Evolutionary conservation across 306 rosid genomes (phyloP), one percentile per base, ranked within the genome.

Genomic region (Cotoneaster glaucophyllus): DNA sequence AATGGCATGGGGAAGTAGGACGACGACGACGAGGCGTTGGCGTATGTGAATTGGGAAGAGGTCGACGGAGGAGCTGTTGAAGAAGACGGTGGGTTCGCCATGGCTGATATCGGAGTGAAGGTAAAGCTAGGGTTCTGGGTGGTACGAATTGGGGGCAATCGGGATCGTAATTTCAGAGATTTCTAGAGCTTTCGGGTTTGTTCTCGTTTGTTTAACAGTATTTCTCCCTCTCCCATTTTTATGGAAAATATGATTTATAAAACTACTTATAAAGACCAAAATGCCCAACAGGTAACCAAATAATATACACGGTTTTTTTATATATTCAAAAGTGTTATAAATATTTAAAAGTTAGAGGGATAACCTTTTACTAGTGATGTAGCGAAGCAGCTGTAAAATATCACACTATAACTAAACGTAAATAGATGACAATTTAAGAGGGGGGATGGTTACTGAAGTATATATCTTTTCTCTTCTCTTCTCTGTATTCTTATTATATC

Each of bases 1-100:
- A 93, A 91, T 26, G 97, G 98, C 17, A 85, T 44, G 58, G 98
- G 97, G 69, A 91, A 89, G 84, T 88, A 93, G 2, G 96, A 83
- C 41, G 41, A 37, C 4, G 96, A 91, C 0, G 95, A 83, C 2
- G 93, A 74, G 28, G 79, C 78, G 74, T 81, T 89, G 41, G 96
- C 62, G 80, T 87, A 86, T 6, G 89, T 71, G 83, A 82, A 90
- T 48, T 89, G 98, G 21, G 90, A 77, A 9, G 88, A 80, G 1
- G 18, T 11, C 43, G 67, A 76, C 2, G 88, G 53, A 61, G 82
- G 73, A 69, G 63, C 37, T 4, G 84, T 58, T 11, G 86, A 85
- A 24, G 96, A 85, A 3, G 85, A 73, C n/a, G 83, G 87, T 4
- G 82, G 86, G 14, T 80, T 76, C 78, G 88, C 86, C 98, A 91